Evolutionary conservation across 2,329 filamentous ascomycete species (phyloP).

Genomic region (Lachnellula willkommii): DNA sequence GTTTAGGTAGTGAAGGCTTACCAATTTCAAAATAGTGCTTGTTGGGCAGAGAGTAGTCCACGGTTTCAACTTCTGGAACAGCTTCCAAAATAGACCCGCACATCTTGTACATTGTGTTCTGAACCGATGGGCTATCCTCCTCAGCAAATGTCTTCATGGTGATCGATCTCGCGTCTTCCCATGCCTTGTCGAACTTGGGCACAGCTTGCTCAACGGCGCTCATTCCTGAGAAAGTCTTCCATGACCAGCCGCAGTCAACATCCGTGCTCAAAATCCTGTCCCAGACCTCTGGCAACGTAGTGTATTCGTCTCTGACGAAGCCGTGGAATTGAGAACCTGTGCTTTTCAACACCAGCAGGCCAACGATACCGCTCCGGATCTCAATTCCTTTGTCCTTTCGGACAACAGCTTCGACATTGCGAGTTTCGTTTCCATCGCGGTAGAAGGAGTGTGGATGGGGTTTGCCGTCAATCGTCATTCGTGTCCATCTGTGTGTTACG

Average conservation of each 20-base stretch:
- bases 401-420: conserved; percentile 71
- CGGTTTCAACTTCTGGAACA: conserved; percentile 64
- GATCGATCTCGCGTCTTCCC: conserved; percentile 69
- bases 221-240: conserved; percentile 65
- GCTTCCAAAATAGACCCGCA: conserved; percentile 74
- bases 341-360: conserved; percentile 87
- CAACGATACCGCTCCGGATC: conserved; percentile 72
- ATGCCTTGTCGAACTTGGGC: conserved; percentile 72
- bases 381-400: conserved; percentile 64
- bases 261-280: conserved; percentile 94
- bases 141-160: conserved; percentile 89
- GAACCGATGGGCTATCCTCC: conserved; percentile 87
- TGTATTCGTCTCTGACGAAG: conserved; percentile 90
- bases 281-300: conserved; percentile 83
- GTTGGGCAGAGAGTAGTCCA: conserved; percentile 85
- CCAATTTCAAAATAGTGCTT: conserved; percentile 98
- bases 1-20: conserved; percentile 40
- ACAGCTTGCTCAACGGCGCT: conserved; percentile 60
- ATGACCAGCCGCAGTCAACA: conserved; percentile 81
- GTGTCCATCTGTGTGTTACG: conserved; percentile 83
- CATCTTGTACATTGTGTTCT: conserved; percentile 99
- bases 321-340: conserved; percentile 95
- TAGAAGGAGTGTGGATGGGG: conserved; percentile 94
- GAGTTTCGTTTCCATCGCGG: conserved; percentile 82
- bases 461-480: conserved; percentile 79